Percentiles rank a stretch among this genome's conserved stretches.
Conservation (phyloP, 2,329 filamentous ascomycete species). For the Triangularia setosa region DNA sequence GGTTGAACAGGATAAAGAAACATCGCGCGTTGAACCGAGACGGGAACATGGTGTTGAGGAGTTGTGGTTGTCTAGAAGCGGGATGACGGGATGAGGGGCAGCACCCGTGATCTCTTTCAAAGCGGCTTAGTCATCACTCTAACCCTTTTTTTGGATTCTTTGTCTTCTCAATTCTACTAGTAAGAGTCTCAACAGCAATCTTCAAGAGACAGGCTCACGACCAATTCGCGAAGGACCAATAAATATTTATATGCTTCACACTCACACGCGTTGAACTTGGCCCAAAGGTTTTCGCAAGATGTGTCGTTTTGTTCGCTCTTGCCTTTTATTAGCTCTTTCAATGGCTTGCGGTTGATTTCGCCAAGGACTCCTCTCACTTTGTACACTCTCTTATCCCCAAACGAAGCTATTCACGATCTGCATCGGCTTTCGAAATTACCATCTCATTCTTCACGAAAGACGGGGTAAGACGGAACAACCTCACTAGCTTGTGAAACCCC, state of each 20-base stretch:
- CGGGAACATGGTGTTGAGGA: slow-evolving; percentile 1
- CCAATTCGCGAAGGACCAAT: too few relatives aligned
- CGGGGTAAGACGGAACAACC: background rate
- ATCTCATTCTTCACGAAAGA: background rate
- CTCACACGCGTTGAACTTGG: too few relatives aligned
- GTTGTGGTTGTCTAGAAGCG: background rate
- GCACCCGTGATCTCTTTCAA: background rate
- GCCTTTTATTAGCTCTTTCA: too few relatives aligned
- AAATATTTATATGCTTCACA: too few relatives aligned
- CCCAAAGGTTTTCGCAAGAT: too few relatives aligned
- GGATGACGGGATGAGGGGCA: background rate
- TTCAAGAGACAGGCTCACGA: too few relatives aligned
- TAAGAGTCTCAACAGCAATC: too few relatives aligned
- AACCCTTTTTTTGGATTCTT: too few relatives aligned
- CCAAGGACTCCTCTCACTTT: background rate
- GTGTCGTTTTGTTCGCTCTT: too few relatives aligned
- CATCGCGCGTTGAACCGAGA: background rate
- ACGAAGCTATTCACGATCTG: background rate
- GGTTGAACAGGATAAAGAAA: slow-evolving; percentile 6
- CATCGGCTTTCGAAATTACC: background rate
- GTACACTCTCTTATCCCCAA: background rate
- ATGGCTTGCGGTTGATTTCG: too few relatives aligned
- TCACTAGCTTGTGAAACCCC: background rate
- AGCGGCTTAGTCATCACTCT: background rate
- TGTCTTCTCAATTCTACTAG: too few relatives aligned